These are phyloP conservation scores for Salvia splendens DNA, from an alignment of 257 asterid species.

Conservation along the genomic window DNA sequence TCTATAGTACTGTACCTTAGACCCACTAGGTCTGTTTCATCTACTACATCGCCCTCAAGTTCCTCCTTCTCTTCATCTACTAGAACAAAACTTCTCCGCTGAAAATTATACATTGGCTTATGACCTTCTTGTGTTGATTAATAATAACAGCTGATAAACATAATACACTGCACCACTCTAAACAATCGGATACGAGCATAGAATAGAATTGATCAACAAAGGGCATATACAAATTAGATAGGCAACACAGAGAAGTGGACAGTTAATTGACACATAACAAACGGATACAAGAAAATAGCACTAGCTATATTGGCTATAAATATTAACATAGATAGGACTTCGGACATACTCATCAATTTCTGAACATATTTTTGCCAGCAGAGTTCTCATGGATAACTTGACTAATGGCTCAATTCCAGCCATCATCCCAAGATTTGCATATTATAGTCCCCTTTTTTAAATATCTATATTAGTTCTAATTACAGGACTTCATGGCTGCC, in stretches of 20 bases:
- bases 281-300: constrained; percentile 15
- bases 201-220: constrained; percentile 13
- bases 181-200: constrained; percentile 20
- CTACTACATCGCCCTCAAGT: constrained; percentile 45
- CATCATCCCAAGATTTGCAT: constrained; percentile 9
- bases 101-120: constrained; percentile 35
- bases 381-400: constrained; percentile 16
- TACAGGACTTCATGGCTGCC: constrained; percentile 21
- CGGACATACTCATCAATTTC: constrained; percentile 22
- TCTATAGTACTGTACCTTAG: constrained; percentile 42
- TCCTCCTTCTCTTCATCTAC: constrained; percentile 71
- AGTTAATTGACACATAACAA: constrained; percentile 16
- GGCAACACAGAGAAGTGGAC: background rate
- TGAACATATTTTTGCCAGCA: constrained; percentile 1
- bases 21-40: constrained; percentile 41
- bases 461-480: constrained; percentile 1
- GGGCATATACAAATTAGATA: constrained; percentile 10
- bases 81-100: constrained; percentile 68
- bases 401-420: constrained; percentile 6
- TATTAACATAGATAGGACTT: constrained; percentile 5
- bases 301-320: constrained; percentile 9
- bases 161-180: constrained; percentile 14
- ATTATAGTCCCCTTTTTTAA: constrained; percentile 11
- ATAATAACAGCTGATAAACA: constrained; percentile 26
- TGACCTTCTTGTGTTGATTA: constrained; percentile 15